Percentiles rank a stretch among this genome's conserved stretches.
Evolutionary conservation across 148 eudicot species (phyloP).

Genomic region (Cornus controversa): DNA sequence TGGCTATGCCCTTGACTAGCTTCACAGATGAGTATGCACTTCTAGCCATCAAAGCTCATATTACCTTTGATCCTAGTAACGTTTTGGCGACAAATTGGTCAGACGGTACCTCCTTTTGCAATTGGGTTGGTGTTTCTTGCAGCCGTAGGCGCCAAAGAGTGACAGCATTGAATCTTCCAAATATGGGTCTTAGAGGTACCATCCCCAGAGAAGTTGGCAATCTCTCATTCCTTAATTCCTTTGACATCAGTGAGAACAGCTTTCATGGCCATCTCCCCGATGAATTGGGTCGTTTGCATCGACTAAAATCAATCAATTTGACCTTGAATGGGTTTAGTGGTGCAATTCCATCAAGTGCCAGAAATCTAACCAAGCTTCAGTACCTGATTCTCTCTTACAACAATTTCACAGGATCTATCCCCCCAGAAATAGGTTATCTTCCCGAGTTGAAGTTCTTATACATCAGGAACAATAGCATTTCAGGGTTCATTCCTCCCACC

Average conservation of each 20-base stretch:
- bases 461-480: too few species aligned
- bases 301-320: neutral
- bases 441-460: too few species aligned
- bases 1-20: neutral
- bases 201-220: neutral
- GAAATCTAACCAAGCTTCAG: too few species aligned
- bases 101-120: neutral
- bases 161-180: neutral
- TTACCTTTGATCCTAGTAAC: neutral
- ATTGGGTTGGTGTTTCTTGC: neutral
- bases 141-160: neutral
- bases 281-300: neutral
- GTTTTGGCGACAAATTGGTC: neutral
- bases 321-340: neutral
- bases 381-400: too few species aligned
- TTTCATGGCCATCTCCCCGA: neutral
- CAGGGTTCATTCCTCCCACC: too few species aligned
- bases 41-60: neutral
- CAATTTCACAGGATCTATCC: too few species aligned
- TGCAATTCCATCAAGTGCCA: too few species aligned
- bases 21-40: neutral
- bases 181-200: neutral
- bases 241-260: neutral
- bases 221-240: neutral
- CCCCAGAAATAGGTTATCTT: too few species aligned